These are phyloP conservation scores for Trametes elegans DNA, from an alignment of 768 basidiomycete genomes.

Conservation along the genomic window DNA sequence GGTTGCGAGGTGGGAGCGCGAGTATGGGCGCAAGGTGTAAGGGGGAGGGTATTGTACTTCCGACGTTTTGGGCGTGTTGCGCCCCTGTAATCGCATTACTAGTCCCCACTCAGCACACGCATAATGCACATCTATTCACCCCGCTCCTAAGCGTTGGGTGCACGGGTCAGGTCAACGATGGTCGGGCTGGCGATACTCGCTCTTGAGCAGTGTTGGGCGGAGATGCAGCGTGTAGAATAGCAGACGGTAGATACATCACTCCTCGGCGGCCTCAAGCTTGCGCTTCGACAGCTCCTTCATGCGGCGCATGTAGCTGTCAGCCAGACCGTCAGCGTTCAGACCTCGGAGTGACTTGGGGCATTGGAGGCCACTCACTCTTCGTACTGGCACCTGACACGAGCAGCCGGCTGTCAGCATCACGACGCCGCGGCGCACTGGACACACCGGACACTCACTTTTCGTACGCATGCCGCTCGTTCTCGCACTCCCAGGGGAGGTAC, in stretches of 20 bases:
- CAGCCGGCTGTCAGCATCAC: background rate
- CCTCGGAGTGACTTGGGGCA: no score
- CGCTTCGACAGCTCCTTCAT: constrained; percentile 83
- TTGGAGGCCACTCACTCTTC: constrained; percentile 62
- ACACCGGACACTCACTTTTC: constrained; percentile 61
- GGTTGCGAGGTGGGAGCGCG: constrained; percentile 40
- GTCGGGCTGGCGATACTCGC: no score
- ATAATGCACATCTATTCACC: background rate
- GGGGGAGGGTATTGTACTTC: background rate
- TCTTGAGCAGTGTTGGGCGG: no score
- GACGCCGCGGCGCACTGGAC: background rate
- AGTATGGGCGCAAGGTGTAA: constrained; percentile 34
- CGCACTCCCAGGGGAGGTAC: constrained; percentile 93
- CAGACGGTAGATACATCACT: constrained; percentile 14
- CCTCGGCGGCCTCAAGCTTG: constrained; percentile 47
- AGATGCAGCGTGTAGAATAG: constrained; percentile 4
- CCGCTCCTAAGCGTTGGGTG: no score
- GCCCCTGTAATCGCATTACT: background rate
- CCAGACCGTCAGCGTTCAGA: constrained; percentile 1
- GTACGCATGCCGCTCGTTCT: constrained; percentile 81
- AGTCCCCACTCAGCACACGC: constrained; percentile 1
- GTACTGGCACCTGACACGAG: constrained; percentile 75
- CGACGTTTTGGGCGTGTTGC: background rate
- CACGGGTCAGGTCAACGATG: no score
- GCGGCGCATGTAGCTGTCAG: constrained; percentile 83